Evolutionary conservation across 2,329 filamentous ascomycete genomes (phyloP), one percentile per base, ranked within the genome.

Genomic region (Ilyonectria sp.): DNA sequence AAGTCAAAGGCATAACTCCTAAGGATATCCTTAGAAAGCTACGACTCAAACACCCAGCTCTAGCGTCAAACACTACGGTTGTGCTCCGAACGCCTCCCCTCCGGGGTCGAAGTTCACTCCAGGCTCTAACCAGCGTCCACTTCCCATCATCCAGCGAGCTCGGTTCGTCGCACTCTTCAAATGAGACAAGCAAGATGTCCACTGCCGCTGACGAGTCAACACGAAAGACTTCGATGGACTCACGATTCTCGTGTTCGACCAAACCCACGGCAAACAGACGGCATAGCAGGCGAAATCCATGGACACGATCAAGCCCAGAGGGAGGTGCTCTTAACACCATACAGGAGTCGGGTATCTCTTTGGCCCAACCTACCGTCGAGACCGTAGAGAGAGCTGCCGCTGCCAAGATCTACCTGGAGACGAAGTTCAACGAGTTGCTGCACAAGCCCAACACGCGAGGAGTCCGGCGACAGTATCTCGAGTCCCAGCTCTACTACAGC

Each of bases 381-480:
- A 97, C 94, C 0, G 91, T 94, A 0, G 95, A 98, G 81, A 90
- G 88, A 67, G 89, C 91, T 3, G 90, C 94, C 0, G 92, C 93
- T 0, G 92, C 94, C 49, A 98, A 97, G 79, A 89, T 97, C 21
- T 97, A 90, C 74, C 86, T 98, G 10, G 96, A 98, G 79, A 94
- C 91, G 0, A 89, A 95, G 74, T 98, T 93, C 82, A 92, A 95
- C 73, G 84, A 90, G n/a, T 79, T 94, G 8, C 83, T 94, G 2
- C 84, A 84, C 29, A 82, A 83, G 3, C 82, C 85, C 2, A 72
- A 76, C 10, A 53, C 75, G 10, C 78, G 82, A 4, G 71, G 62
- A n/a, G 60, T 74, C 46, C 77, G 81, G 11, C 72, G 70, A 4
- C 78, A 80, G 62, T 78, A 78, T 47, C 75, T 83, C 15, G 81